These are phyloP conservation scores for Leccinellum albellum DNA, from an alignment of 768 basidiomycete species.

Conservation along the genomic window DNA sequence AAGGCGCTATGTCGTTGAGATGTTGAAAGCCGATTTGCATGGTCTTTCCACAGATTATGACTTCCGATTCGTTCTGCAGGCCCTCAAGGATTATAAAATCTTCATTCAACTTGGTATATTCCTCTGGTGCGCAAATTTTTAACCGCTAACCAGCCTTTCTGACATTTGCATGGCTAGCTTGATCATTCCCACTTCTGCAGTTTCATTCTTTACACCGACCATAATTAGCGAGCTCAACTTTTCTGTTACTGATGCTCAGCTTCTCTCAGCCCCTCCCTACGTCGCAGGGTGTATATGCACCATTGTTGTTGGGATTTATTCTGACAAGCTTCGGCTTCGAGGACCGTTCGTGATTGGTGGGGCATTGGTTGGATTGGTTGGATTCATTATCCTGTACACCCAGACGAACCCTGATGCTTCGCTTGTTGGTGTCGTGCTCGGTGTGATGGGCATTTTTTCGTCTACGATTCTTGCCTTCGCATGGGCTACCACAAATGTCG, in stretches of 20 bases:
- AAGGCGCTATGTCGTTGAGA: too few species aligned
- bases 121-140: slow-evolving; percentile 2
- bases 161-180: slow-evolving; percentile 25
- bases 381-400: slow-evolving; percentile 45
- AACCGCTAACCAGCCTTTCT: background rate
- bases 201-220: slow-evolving; percentile 46
- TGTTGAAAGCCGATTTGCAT: too few species aligned
- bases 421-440: background rate
- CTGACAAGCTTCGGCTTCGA: slow-evolving; percentile 38
- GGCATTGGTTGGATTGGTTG: slow-evolving; percentile 39
- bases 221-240: slow-evolving; percentile 48
- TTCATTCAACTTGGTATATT: background rate
- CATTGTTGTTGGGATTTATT: slow-evolving; percentile 35
- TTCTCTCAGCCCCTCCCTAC: slow-evolving; percentile 46
- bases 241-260: slow-evolving; percentile 45
- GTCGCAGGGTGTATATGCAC: slow-evolving; percentile 39
- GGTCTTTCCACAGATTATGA: too few species aligned
- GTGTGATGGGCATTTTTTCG: background rate
- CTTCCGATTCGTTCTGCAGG: too few species aligned
- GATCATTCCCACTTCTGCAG: slow-evolving; percentile 40
- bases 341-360: slow-evolving; percentile 48
- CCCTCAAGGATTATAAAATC: too few species aligned
- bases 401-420: background rate
- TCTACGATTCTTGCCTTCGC: background rate
- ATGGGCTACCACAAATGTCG: background rate